A percentile compares a stretch with the other conserved stretches of the same genome.
Conservation (phyloP, 164 flowering plant species). For the Magnolia changhungtana region DNA sequence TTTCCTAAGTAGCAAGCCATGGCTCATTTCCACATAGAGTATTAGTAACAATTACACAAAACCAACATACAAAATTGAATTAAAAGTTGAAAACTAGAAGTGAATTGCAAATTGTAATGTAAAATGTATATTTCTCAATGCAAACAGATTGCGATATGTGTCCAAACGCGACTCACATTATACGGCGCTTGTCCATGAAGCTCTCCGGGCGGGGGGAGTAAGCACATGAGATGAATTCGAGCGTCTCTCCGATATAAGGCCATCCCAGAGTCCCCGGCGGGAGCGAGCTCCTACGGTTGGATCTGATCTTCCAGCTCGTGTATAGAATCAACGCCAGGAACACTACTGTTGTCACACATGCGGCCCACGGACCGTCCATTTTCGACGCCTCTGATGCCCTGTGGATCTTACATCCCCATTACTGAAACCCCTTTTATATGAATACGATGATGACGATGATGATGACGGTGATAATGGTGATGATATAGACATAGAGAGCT, state of each 20-base stretch:
- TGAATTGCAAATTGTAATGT: background rate
- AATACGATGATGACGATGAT: constrained; percentile 3
- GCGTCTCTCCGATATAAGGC: constrained; percentile 87
- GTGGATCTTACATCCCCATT: background rate
- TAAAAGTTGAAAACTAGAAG: background rate
- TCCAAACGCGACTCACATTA: constrained; percentile 42
- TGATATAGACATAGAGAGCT: background rate
- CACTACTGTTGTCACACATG: constrained; percentile 17
- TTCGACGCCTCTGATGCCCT: background rate
- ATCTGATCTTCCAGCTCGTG: constrained; percentile 20
- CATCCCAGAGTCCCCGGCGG: constrained; percentile 78
- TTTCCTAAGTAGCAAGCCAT: background rate
- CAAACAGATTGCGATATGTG: background rate
- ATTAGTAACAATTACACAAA: background rate
- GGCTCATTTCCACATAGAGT: background rate
- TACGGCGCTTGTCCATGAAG: constrained; percentile 83
- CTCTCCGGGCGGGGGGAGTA: constrained; percentile 74
- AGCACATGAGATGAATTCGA: constrained; percentile 82
- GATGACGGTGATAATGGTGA: background rate
- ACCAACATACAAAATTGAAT: background rate
- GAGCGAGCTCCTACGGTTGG: constrained; percentile 22
- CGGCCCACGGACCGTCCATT: constrained; percentile 31
- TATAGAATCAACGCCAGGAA: constrained; percentile 23
- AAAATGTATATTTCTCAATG: background rate
- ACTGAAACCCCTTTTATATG: constrained; percentile 9